Base-by-base conservation (phyloP, 768 basidiomycete species). In the Suillus clintonianus region DNA sequence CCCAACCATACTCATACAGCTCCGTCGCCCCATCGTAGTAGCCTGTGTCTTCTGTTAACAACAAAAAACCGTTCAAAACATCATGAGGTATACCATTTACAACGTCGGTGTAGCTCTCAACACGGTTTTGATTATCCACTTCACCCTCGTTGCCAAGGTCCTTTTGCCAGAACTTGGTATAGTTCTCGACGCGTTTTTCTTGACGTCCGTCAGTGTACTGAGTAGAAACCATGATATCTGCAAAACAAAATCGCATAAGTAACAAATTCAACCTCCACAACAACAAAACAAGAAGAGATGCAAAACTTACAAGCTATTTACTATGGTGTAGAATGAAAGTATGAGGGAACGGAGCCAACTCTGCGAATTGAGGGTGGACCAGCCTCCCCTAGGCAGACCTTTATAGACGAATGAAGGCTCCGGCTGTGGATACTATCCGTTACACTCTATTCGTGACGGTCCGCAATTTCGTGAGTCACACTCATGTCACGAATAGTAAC, bases 21-120 rank as follows among this genome's bases (percentile, higher is more conserved):
- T 92, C 87, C 22, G 95, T 96, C 15, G 92, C 94, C 68, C 94
- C 95, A 74, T 97, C 95, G 72, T 97, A 97, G 80, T 95, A 97
- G 54, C 93, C 93, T 92, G 59, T n/a, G 32, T 58, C 24, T 56
- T 54, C 0, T 22, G 59, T 47, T n/a, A n/a, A n/a, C 36, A 60
- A 13, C 17, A 27, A 19, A 22, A 24, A 59, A 41, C 2, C 24
- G 5, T 8, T 13, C 5, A 32, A 50, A n/a, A 24, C 34, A 15
- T n/a, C 11, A 24, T 8, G n/a, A 30, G 36, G 19, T 15, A 27
- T 8, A 93, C 94, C 95, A 68, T 97, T 97, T 64, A 99, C 92
- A 64, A 99, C 94, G 60, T 97, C 94, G 14, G 91, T 89, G 77
- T 98, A 99, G 71, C 86, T 87, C 43, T 86, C 85, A 50, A 95